These are phyloP conservation scores for Echium plantagineum DNA, from an alignment of 257 asterid genomes.

Conservation along the genomic window DNA sequence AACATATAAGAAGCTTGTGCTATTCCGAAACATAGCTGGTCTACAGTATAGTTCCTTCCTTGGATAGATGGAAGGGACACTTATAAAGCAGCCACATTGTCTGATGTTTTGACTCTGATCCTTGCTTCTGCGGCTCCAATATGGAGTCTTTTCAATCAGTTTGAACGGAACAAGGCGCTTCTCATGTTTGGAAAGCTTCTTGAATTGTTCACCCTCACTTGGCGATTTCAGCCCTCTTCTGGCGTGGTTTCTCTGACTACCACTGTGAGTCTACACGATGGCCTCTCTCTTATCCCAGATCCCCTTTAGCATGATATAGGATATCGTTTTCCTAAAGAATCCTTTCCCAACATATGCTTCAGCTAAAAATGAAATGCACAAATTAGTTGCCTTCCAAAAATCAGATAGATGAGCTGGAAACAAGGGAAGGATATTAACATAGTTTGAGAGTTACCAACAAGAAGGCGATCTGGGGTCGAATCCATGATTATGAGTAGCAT, in stretches of 20 bases:
- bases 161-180: slow-evolving; percentile 74
- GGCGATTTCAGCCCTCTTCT: slow-evolving; percentile 80
- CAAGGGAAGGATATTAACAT: slow-evolving; percentile 1
- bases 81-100: too few species aligned
- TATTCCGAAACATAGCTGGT: too few species aligned
- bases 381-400: background rate
- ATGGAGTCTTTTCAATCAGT: slow-evolving; percentile 79
- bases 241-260: slow-evolving; percentile 76
- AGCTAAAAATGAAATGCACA: slow-evolving; percentile 29
- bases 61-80: too few species aligned
- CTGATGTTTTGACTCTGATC: background rate
- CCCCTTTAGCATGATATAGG: slow-evolving; percentile 63
- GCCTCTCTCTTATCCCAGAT: slow-evolving; percentile 50
- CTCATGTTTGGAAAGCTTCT: slow-evolving; percentile 60
- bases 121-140: slow-evolving; percentile 63
- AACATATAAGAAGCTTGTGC: too few species aligned
- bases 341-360: slow-evolving; percentile 97
- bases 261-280: slow-evolving; percentile 80
- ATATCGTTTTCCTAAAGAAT: slow-evolving; percentile 50
- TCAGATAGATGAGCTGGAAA: background rate
- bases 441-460: slow-evolving; percentile 47
- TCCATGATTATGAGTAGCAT: slow-evolving; percentile 76
- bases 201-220: slow-evolving; percentile 58
- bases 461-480: slow-evolving; percentile 68
- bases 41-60: too few species aligned